phyloP scores from a whole-genome alignment of 1,284 basidiomycete genomes.

The Cryptococcus sp. region DNA sequence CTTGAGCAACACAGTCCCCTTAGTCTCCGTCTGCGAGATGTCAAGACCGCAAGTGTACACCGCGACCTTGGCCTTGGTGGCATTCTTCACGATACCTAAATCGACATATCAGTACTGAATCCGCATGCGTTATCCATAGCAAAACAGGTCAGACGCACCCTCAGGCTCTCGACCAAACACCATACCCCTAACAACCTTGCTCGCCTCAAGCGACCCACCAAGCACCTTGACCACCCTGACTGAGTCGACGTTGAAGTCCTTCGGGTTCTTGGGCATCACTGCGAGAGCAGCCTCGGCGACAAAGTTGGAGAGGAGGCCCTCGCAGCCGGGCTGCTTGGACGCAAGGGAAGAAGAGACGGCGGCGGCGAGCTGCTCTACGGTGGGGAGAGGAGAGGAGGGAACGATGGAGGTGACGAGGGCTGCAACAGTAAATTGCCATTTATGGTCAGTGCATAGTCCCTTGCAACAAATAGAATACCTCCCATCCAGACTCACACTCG shows the following conservation, averaged over 20 bases:
- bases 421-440: conserved; percentile 6
- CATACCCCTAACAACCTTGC: conserved; percentile 94
- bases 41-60: conserved; percentile 92
- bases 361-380: conserved; percentile 67
- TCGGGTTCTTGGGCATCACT: conserved; percentile 83
- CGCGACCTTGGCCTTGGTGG: conserved; percentile 78
- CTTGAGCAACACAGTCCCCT: conserved; percentile 95
- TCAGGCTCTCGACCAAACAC: conserved; percentile 96
- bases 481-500: conserved; percentile 65
- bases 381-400: conserved; percentile 65
- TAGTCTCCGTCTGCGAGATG: conserved; percentile 95
- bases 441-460: background rate
- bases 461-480: background rate
- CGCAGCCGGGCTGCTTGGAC: conserved; percentile 94
- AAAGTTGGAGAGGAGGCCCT: conserved; percentile 75
- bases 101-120: background rate
- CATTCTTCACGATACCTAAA: conserved; percentile 74
- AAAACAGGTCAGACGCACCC: conserved; percentile 54
- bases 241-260: conserved; percentile 96
- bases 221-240: conserved; percentile 98
- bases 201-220: conserved; percentile 79
- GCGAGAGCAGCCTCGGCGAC: conserved; percentile 89
- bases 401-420: conserved; percentile 36
- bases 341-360: conserved; percentile 90
- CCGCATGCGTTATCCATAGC: background rate